Evolutionary conservation across 2,329 filamentous ascomycete species (phyloP), one percentile per base, ranked within the genome.

Genomic region (Cadophora malorum): DNA sequence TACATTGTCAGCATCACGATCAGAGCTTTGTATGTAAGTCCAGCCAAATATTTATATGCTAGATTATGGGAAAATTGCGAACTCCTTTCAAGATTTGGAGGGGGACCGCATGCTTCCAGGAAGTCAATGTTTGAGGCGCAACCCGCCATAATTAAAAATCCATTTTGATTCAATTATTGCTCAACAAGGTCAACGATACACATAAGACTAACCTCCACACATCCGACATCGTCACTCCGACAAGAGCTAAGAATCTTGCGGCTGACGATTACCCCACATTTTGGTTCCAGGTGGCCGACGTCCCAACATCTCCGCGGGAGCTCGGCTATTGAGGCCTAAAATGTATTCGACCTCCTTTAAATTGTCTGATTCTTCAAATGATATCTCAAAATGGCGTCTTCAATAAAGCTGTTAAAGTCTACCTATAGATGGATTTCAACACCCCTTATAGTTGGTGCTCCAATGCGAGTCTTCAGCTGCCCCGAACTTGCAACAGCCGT

Each of bases 381-480:
- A 14, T 19, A n/a, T n/a, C n/a, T 23, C 31, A 38, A 23, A 21
- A 58, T 58, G 55, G 33, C 55, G 12, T 38, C 55, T 8, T 38
- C 55, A 58, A 38, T 58, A 3, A n/a, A 58, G 10, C 21, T 58
- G 21, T 23, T 65, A 7, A 58, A 38, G 25, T 50, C 52, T 28
- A 53, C 35, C 31, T 89, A 89, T 73, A 86, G 87, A 72, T 91
- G 88, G 88, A 83, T 82, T 3, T 76, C 80, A 52, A 73, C 79
- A 1, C 89, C 88, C 3, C 77, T 91, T 21, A 81, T 93, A n/a
- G 81, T 85, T 53, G 81, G 83, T 52, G 90, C 88, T 1, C 90
- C 91, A 0, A 92, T 93, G 90, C 84, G 88, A 58, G 81, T 87
- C 47, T 86, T 92, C 84, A 73, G 82, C 78, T 73, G 84, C 77